Evolutionary conservation across 2,329 filamentous ascomycete genomes (phyloP), one percentile per base, ranked within the genome.

Genomic region (Fusarium proliferatum): DNA sequence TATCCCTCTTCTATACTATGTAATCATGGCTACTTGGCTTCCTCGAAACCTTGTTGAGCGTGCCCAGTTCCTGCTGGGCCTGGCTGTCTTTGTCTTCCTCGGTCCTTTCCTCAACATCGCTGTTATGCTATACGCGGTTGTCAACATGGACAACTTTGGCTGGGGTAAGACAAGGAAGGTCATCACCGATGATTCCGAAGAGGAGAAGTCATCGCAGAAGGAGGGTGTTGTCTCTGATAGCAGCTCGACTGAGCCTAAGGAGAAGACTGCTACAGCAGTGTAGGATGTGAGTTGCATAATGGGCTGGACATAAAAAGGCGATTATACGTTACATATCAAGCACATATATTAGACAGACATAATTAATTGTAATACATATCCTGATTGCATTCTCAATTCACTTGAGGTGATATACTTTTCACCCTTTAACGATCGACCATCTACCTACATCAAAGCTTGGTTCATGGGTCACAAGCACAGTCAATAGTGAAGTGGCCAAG

Each of bases 151-250:
- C 2, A 57, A 57, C 16, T 57, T 57, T 23, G 53, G 53, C 3
- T 46, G 53, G 53, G 53, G 53, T 9, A 57, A 57, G 53, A 57
- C 53, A 6, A 45, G 53, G 8, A 57, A 57, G 39, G 53, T 57
- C 3, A 3, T 57, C 9, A 46, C 30, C 21, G 53, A 57, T 34
- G 39, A 57, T 1, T 57, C 28, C 0, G 30, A 41, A 5, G 36
- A 57, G 17, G n/a, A 34, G 15, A 23, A 19, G n/a, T 13, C 53
- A 26, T 26, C 28, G 5, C 28, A 46, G n/a, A 57, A 34, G 13
- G 28, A 46, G 7, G 17, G 39, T 13, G 17, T 57, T 12, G 17
- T n/a, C 9, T 57, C 39, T 15, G 39, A 57, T 6, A 34, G 16
- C 9, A 34, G 39, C 13, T 57, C 39, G 9, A 16, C 28, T 21